A percentile compares a stretch with the other conserved stretches of the same genome.
These are phyloP conservation scores for Exophiala lecanii-corni DNA, from an alignment of 2,329 filamentous ascomycete species.

Conservation along the genomic window DNA sequence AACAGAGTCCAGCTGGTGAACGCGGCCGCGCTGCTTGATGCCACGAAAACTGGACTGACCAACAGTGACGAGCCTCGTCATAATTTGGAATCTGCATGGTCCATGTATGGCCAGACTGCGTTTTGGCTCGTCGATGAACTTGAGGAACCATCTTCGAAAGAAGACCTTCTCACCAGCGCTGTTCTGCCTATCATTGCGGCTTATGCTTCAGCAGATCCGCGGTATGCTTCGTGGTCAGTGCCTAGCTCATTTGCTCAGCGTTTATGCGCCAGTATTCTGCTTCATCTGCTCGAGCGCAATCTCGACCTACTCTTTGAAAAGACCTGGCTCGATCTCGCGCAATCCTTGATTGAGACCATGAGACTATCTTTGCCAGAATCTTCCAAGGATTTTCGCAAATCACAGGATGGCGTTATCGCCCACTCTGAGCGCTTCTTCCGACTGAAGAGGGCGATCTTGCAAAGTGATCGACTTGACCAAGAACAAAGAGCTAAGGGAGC, in stretches of 20 bases:
- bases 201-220: conserved; percentile 46
- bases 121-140: conserved; percentile 50
- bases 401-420: conserved; percentile 64
- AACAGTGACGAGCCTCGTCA: conserved; percentile 67
- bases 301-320: conserved; percentile 43
- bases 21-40: conserved; percentile 58
- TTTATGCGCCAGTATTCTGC: conserved; percentile 38
- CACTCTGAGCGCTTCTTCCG: conserved; percentile 65
- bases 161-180: conserved; percentile 43
- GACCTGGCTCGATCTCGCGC: conserved; percentile 61
- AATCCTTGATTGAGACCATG: conserved; percentile 61
- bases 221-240: conserved; percentile 49
- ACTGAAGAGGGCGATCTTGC: conserved; percentile 37
- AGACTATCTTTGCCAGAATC: conserved; percentile 75
- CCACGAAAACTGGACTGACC: conserved; percentile 66
- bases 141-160: conserved; percentile 43
- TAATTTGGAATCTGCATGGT: conserved; percentile 68
- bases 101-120: conserved; percentile 64
- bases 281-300: conserved; percentile 34
- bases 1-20: conserved; percentile 39
- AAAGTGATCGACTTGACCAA: conserved; percentile 1
- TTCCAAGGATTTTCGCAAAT: conserved; percentile 68
- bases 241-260: conserved; percentile 34
- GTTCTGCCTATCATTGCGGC: conserved; percentile 51
- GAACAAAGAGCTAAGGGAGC: conserved; percentile 6